Percentiles rank a stretch among this genome's conserved stretches.
Conservation (phyloP, 768 basidiomycete species). For the Asterophora parasitica region DNA sequence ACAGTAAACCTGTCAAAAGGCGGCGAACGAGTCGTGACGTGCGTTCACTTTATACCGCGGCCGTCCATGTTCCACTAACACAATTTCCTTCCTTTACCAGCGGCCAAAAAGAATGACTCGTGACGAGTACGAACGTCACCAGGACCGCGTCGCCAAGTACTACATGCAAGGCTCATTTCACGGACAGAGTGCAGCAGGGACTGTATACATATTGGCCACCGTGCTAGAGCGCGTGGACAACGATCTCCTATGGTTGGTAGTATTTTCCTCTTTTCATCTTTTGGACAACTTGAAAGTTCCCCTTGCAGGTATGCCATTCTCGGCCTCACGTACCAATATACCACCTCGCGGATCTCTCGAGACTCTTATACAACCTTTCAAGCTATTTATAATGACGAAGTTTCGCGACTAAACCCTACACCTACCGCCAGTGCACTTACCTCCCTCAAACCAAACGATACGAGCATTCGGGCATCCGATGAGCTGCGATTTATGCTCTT, state of each 20-base stretch:
- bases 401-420: constrained; percentile 81
- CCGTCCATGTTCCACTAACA: constrained; percentile 2
- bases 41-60: constrained; percentile 11
- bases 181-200: constrained; percentile 86
- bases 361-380: constrained; percentile 81
- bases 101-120: constrained; percentile 56
- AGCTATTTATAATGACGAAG: constrained; percentile 82
- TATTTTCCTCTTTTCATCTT: not conserved
- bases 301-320: constrained; percentile 87
- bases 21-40: constrained; percentile 48
- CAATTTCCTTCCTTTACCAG: constrained; percentile 20
- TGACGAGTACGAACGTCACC: constrained; percentile 64
- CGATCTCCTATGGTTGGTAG: constrained; percentile 82
- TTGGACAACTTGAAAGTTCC: constrained; percentile 1
- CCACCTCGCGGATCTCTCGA: constrained; percentile 81
- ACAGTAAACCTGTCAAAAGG: constrained; percentile 48
- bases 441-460: constrained; percentile 76
- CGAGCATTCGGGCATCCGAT: constrained; percentile 74
- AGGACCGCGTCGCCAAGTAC: constrained; percentile 68
- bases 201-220: constrained; percentile 86
- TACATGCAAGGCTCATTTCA: constrained; percentile 82
- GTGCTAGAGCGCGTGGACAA: constrained; percentile 90
- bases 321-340: constrained; percentile 91
- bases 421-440: constrained; percentile 35
- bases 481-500: constrained; percentile 94